Base-by-base conservation (phyloP, 192 early-diverging fungal genomes). In the Rhizoclosmatium sp. region DNA sequence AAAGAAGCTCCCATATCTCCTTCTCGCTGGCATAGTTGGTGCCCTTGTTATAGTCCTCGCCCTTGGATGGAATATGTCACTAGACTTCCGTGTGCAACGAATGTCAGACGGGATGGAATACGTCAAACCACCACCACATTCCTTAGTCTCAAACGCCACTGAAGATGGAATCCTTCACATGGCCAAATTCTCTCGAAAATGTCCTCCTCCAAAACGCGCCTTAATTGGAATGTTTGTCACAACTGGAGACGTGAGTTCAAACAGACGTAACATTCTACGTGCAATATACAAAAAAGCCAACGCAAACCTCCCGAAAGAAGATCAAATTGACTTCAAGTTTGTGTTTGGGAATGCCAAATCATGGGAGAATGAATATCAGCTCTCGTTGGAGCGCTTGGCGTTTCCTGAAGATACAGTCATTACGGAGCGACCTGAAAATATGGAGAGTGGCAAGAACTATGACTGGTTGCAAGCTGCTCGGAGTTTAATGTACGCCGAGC, bases 401-500 rank as follows among this genome's bases (percentile, higher is more conserved):
- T 59, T 58, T 59, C 70, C 70, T 4, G 16, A 72, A 19, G 70
- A 72, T 16, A 58, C 41, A 9, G 47, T 72, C 4, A 16, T 58
- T 59, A 19, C 54, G 23, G n/a, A 12, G 4, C 51, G 5, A 4
- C 47, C 21, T 4, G 70, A 72, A 59, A 19, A 47, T 9, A 10
- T 10, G 3, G 54, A 72, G 19, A 21, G 41, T 41, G 70, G 70
- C 4, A 72, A 72, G 70, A 72, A 39, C 58, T 41, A 31, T 5
- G 70, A 72, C 9, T 72, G 70, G 70, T 72, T 72, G 23, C 19
- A 5, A 16, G 10, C 0, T 21, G 70, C 70, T 39, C 67, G 67
- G 12, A 45, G 47, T 19, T 4, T 14, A n/a, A 41, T 21, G 12
- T 56, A 56, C n/a, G n/a, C 54, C 9, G 10, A 9, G 9, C 54